A percentile compares a stretch with the other conserved stretches of the same genome.
Conservation (phyloP, 2,329 filamentous ascomycete genomes). For the Plenodomus tracheiphilus region DNA sequence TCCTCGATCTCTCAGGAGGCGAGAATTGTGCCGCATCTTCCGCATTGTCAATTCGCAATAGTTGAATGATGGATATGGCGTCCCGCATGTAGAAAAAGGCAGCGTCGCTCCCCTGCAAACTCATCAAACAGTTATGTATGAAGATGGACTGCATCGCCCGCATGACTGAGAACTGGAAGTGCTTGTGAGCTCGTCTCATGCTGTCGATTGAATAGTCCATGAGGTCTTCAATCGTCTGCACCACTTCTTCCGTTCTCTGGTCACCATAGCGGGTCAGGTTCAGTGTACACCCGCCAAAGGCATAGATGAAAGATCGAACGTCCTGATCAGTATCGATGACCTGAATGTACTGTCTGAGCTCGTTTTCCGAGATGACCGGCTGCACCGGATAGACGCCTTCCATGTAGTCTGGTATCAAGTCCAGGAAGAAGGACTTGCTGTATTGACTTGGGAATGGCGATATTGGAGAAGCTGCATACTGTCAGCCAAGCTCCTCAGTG, state of each 20-base stretch:
- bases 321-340: conserved; percentile 47
- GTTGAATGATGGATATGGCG: conserved; percentile 47
- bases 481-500: conserved; percentile 9
- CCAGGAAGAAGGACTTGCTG: conserved; percentile 44
- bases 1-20: conserved; percentile 44
- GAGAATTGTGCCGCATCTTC: conserved; percentile 37
- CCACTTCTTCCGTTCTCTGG: conserved; percentile 36
- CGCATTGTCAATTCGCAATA: conserved; percentile 48
- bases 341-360: conserved; percentile 42
- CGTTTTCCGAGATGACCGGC: conserved; percentile 50
- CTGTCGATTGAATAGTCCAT: conserved; percentile 43
- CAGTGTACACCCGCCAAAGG: conserved; percentile 52
- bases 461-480: conserved; percentile 15
- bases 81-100: conserved; percentile 58
- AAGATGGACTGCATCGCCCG: conserved; percentile 57
- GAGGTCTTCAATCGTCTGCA: conserved; percentile 37
- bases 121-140: conserved; percentile 58
- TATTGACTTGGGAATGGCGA: conserved; percentile 24
- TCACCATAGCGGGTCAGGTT: conserved; percentile 46
- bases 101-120: conserved; percentile 52
- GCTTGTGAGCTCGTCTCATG: conserved; percentile 43
- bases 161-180: conserved; percentile 50
- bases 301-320: conserved; percentile 49
- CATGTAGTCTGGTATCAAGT: conserved; percentile 52
- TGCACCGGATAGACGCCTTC: conserved; percentile 53